phyloP scores from a whole-genome alignment of 257 asterid genomes.

The Nemophila menziesii region DNA sequence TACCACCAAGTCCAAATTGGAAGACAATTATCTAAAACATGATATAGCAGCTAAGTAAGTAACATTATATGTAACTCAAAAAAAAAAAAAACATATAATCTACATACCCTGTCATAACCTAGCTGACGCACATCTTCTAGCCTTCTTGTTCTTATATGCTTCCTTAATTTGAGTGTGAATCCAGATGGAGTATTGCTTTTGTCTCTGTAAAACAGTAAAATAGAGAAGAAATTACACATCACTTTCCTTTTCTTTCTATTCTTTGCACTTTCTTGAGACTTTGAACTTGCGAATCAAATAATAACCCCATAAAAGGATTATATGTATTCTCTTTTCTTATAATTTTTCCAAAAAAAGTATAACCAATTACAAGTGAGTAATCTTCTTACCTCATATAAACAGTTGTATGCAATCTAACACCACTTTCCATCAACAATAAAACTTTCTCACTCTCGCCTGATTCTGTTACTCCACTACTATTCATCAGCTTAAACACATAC shows the following conservation, averaged over 20 bases:
- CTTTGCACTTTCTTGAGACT: background rate
- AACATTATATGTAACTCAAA: background rate
- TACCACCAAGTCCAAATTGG: conserved; percentile 83
- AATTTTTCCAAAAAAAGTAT: background rate
- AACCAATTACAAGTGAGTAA: background rate
- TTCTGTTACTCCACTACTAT: conserved; percentile 89
- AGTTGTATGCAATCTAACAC: conserved; percentile 87
- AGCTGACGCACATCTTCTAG: conserved; percentile 98
- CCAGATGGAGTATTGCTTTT: conserved; percentile 97
- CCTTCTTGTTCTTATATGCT: conserved; percentile 91
- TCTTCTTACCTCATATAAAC: conserved; percentile 64
- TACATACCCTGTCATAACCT: conserved; percentile 85
- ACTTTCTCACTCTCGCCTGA: conserved; percentile 99
- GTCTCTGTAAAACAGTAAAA: conserved; percentile 41
- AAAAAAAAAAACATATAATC: conserved; percentile 3
- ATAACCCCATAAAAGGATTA: background rate
- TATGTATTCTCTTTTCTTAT: background rate
- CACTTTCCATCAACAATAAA: conserved; percentile 91
- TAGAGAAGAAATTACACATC: background rate
- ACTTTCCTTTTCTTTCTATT: background rate
- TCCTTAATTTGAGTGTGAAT: conserved; percentile 86
- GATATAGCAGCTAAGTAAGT: background rate
- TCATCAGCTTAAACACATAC: conserved; percentile 91
- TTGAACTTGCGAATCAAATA: background rate
- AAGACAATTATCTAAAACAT: conserved; percentile 69